Base-by-base conservation (phyloP, 768 basidiomycete species). In the Suillus decipiens region DNA sequence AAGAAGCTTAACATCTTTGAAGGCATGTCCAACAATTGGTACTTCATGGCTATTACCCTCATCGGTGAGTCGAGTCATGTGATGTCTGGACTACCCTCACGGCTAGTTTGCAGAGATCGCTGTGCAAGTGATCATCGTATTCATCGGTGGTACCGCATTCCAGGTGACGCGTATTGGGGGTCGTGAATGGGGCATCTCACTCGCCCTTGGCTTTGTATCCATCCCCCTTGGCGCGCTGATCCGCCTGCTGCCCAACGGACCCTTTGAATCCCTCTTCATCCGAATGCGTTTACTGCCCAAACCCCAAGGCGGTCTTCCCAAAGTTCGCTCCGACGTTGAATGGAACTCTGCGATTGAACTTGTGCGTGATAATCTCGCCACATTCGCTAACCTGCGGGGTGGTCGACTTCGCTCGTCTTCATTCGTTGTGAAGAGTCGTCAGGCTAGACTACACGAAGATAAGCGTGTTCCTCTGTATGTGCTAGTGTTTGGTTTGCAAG, bases 141-240 rank as follows among this genome's bases (percentile, higher is more conserved):
- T 95, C 70, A 82, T 99, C 48, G 96, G 95, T 45, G 90, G 92
- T 41, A 84, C 91, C 3, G 96, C 95, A 0, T 99, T 99, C 82
- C 88, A 92, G 70, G 96, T 98, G 10, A 89, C 86, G 0, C 81
- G 73, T 9, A 87, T 99, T 58, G 79, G 79, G 43, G 94, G 91
- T 10, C 86, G 86, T 45, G 94, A 96, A 74, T 99, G 97, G 97
- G 95, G 87, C 60, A 93, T 99, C 67, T 92, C 93, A 0, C 79
- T 99, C 43, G 89, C 93, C 56, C 83, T 98, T 39, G 97, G 96
- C 41, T 65, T 89, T 48, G 85, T 95, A 54, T 89, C 97, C 11
- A 86, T 99, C 51, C 97, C 96, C 5, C 82, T 96, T 69, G 97
- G 94, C 59, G 88, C 81, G 42, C 70, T 95, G 65, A 83, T 96